Percentiles rank a stretch among this genome's conserved stretches.
These are phyloP conservation scores for Globisporangium yorkense DNA, from an alignment of 352 stramenopile genomes.

Conservation along the genomic window DNA sequence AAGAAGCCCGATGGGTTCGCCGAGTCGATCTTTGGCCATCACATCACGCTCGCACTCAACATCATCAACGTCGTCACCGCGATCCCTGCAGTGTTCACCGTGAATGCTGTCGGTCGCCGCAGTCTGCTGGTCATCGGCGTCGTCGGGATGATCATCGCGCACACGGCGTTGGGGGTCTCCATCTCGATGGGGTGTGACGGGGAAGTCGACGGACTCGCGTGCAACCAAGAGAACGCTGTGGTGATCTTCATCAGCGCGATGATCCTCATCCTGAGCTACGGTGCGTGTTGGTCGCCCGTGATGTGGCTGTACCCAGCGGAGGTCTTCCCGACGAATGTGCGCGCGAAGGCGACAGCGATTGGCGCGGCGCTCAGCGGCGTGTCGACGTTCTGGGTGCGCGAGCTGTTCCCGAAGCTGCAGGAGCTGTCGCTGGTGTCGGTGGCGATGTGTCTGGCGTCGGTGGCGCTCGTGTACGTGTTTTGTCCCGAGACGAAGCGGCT, in stretches of 20 bases:
- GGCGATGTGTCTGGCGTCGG: constrained; percentile 13
- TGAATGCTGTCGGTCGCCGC: constrained; percentile 33
- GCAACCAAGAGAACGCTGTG: constrained; percentile 21
- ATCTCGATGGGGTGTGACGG: constrained; percentile 29
- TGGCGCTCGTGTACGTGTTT: constrained; percentile 38
- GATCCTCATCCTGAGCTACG: constrained; percentile 40
- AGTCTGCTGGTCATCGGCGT: constrained; percentile 29
- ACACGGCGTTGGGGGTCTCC: constrained; percentile 26
- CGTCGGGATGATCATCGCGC: constrained; percentile 37
- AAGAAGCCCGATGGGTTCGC: constrained; percentile 26
- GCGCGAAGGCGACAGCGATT: constrained; percentile 36
- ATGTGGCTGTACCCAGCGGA: constrained; percentile 51
- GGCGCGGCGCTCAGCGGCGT: constrained; percentile 26
- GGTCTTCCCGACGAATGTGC: constrained; percentile 47
- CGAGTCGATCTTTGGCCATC: constrained; percentile 20
- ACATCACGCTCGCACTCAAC: constrained; percentile 22
- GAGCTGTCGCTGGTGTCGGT: constrained; percentile 3
- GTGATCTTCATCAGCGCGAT: constrained; percentile 29
- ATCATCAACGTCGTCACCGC: constrained; percentile 29
- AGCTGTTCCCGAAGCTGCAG: constrained; percentile 10
- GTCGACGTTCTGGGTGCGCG: constrained; percentile 9
- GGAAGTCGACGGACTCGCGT: constrained; percentile 22
- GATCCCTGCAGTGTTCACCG: constrained; percentile 29
- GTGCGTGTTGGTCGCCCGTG: constrained; percentile 36
- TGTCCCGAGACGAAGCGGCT: constrained; percentile 49